Percentiles rank a stretch among this genome's conserved stretches.
Evolutionary conservation across 306 rosid genomes (phyloP).

Genomic region (Pachyrhizus erosus): DNA sequence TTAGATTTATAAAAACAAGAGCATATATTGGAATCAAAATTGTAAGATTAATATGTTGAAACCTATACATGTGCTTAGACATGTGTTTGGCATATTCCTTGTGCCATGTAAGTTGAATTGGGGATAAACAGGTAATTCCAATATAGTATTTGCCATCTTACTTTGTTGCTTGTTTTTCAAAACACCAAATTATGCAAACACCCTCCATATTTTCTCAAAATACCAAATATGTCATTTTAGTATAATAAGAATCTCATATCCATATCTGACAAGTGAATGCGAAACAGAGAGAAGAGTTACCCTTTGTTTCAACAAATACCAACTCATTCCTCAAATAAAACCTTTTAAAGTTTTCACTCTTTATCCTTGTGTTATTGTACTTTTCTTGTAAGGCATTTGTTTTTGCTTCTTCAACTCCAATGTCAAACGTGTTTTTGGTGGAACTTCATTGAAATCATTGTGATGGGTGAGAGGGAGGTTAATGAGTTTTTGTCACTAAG

Average conservation of each 20-base stretch:
- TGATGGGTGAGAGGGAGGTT: conserved; percentile 37
- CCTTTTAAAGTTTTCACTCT: conserved; percentile 9
- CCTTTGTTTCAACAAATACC: not conserved
- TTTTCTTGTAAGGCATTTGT: not conserved
- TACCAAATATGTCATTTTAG: not conserved
- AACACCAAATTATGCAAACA: not conserved
- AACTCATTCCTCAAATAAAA: conserved; percentile 16
- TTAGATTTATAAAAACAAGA: too few relatives aligned
- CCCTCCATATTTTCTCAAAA: not conserved
- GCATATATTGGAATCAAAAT: not conserved
- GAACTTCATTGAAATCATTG: not conserved
- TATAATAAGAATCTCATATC: conserved; percentile 28
- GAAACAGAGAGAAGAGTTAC: not conserved
- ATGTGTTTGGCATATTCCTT: conserved; percentile 8
- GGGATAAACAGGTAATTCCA: conserved; percentile 18
- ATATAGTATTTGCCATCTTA: not conserved
- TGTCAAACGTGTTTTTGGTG: not conserved
- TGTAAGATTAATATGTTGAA: not conserved
- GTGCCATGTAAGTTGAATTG: not conserved
- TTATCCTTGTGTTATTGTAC: not conserved
- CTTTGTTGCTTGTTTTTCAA: not conserved
- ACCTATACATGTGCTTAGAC: too few relatives aligned
- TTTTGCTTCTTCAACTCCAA: not conserved
- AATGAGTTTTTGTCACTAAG: conserved; percentile 31
- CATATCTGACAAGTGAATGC: conserved; percentile 36